Conservation (phyloP, 169 alveolate genomes). For the Eimeria maxima region DNA sequence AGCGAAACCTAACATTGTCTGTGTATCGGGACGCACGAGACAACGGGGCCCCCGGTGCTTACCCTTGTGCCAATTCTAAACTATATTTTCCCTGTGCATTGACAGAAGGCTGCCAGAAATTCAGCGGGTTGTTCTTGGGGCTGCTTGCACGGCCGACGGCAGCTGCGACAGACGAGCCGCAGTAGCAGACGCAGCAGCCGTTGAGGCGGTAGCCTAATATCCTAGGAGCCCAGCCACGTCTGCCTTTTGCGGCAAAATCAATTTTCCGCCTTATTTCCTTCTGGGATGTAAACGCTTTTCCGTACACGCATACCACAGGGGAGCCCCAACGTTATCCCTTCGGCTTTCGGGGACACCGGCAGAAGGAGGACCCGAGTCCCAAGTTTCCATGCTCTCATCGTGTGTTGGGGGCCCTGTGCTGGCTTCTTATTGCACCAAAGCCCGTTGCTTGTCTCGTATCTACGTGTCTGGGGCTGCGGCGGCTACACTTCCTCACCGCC, state of each 20-base stretch:
- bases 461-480: background rate
- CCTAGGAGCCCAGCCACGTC: background rate
- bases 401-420: constrained; percentile 9
- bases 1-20: background rate
- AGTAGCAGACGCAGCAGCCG: constrained; percentile 43
- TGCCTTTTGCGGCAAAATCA: constrained; percentile 10
- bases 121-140: background rate
- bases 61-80: background rate
- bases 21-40: background rate
- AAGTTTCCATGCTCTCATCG: constrained; percentile 7
- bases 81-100: background rate
- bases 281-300: background rate
- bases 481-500: constrained; percentile 1
- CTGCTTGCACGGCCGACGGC: constrained; percentile 62
- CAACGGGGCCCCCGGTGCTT: background rate
- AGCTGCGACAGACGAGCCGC: constrained; percentile 69
- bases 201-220: background rate
- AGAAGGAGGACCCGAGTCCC: background rate
- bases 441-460: background rate
- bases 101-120: background rate
- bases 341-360: constrained; percentile 4
- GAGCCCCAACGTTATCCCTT: background rate
- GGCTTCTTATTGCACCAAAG: background rate
- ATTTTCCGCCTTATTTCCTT: background rate
- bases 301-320: background rate